A percentile compares a stretch with the other conserved stretches of the same genome.
Evolutionary conservation across 2,329 filamentous ascomycete species (phyloP).

Genomic region (Tetracladium maxilliforme): DNA sequence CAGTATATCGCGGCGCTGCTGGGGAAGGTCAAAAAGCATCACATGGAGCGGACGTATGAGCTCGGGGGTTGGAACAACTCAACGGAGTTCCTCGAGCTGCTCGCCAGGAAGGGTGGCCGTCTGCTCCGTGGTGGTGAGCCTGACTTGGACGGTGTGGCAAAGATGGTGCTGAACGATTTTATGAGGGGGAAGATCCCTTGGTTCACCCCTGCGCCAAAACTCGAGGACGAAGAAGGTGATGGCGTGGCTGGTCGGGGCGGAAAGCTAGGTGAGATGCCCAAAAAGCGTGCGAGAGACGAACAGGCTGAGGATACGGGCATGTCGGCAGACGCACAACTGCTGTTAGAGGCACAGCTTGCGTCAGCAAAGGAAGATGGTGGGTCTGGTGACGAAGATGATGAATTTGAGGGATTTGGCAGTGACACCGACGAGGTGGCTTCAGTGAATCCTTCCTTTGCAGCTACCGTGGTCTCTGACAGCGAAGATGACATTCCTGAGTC

Average conservation of each 20-base stretch:
- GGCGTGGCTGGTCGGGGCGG: constrained; percentile 60
- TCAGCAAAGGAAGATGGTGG: constrained; percentile 18
- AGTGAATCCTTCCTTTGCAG: too few species aligned
- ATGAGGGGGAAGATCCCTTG: constrained; percentile 90
- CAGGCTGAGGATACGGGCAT: constrained; percentile 18
- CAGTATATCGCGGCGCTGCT: constrained; percentile 86
- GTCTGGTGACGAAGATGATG: constrained; percentile 15
- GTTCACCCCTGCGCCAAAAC: constrained; percentile 69
- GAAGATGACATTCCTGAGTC: too few species aligned
- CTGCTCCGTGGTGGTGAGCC: constrained; percentile 87
- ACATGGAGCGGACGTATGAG: constrained; percentile 88
- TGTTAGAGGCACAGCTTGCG: constrained; percentile 11
- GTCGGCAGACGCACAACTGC: constrained; percentile 11
- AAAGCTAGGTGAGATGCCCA: constrained; percentile 72
- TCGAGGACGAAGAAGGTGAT: constrained; percentile 31
- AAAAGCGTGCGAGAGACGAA: constrained; percentile 57
- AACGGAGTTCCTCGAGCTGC: constrained; percentile 70
- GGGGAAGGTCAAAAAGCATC: constrained; percentile 64
- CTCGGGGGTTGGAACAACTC: constrained; percentile 64
- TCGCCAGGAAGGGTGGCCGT: constrained; percentile 77
- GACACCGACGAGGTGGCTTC: constrained; percentile 21
- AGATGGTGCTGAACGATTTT: constrained; percentile 95
- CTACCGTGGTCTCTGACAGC: too few species aligned
- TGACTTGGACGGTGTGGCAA: constrained; percentile 86
- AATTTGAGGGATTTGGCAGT: constrained; percentile 33